Conservation (phyloP, 1,284 basidiomycete species). For the Veloboletus limbatus region DNA sequence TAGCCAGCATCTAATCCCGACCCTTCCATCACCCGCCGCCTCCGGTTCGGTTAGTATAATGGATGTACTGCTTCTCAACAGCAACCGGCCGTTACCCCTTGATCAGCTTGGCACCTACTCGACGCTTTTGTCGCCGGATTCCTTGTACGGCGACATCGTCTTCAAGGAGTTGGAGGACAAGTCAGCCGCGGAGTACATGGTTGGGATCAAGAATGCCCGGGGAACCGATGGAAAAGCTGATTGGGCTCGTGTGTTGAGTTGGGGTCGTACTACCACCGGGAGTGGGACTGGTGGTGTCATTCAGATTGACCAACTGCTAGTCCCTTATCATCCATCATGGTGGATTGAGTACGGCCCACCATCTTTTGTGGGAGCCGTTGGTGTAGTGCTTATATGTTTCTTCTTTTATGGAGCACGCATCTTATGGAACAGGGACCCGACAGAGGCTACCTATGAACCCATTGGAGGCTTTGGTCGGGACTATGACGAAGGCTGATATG, state of each 20-base stretch:
- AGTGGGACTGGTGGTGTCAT: conserved; percentile 81
- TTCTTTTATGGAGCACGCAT: conserved; percentile 71
- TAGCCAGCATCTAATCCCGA: conserved; percentile 85
- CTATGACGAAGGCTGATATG: conserved; percentile 46
- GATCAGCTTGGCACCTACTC: conserved; percentile 70
- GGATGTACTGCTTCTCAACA: conserved; percentile 48
- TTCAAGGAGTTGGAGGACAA: conserved; percentile 61
- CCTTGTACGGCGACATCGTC: conserved; percentile 77
- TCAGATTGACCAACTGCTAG: conserved; percentile 78
- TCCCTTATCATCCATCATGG: conserved; percentile 86
- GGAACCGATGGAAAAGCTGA: conserved; percentile 70
- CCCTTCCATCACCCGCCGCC: conserved; percentile 31
- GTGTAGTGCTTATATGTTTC: conserved; percentile 54
- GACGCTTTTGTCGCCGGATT: conserved; percentile 63
- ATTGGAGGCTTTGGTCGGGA: conserved; percentile 71
- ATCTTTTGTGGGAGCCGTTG: conserved; percentile 51
- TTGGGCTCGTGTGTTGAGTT: conserved; percentile 74
- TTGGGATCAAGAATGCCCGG: conserved; percentile 89
- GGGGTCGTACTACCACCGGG: conserved; percentile 78
- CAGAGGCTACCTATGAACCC: conserved; percentile 83
- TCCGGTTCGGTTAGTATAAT: conserved; percentile 25
- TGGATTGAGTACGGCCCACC: conserved; percentile 71
- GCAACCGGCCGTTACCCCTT: conserved; percentile 70
- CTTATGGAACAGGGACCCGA: conserved; percentile 69
- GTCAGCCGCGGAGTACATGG: conserved; percentile 50